A percentile compares a stretch with the other conserved stretches of the same genome.
Conservation (phyloP, 1,284 basidiomycete genomes). For the Ceratobasidium sp. region DNA sequence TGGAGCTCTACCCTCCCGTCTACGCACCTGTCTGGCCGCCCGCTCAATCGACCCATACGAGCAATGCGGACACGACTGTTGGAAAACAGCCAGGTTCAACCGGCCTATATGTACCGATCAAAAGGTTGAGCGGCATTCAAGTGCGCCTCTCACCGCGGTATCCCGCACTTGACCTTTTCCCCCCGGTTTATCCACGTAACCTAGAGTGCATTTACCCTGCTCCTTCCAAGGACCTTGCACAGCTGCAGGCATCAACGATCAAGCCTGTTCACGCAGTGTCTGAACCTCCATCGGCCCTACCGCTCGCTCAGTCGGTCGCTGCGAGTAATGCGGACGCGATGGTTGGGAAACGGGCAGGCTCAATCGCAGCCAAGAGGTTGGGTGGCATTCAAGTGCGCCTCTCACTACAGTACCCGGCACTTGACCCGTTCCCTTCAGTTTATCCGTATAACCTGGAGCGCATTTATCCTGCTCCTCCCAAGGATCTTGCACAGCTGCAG, state of each 20-base stretch:
- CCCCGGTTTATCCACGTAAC: conserved; percentile 44
- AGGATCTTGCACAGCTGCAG: too few species aligned
- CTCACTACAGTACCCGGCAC: conserved; percentile 44
- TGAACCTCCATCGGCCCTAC: not conserved
- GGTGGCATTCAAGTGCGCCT: not conserved
- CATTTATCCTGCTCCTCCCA: conserved; percentile 41
- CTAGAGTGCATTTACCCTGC: conserved; percentile 43
- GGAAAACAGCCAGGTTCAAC: too few species aligned
- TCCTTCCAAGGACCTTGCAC: not conserved
- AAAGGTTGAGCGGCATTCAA: not conserved
- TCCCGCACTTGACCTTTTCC: conserved; percentile 47
- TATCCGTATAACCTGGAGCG: conserved; percentile 42
- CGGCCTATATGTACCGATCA: not conserved
- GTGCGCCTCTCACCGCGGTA: conserved; percentile 40
- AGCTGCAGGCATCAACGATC: too few species aligned
- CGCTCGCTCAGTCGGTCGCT: not conserved
- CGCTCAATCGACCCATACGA: not conserved
- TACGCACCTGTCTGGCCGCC: not conserved
- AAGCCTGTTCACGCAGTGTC: too few species aligned
- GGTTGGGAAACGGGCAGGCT: not conserved
- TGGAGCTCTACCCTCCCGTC: conserved; percentile 41
- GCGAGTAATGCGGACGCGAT: not conserved
- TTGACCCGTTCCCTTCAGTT: conserved; percentile 46
- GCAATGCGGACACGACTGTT: not conserved
- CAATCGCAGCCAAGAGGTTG: not conserved